phyloP scores from a whole-genome alignment of 345 rosid genomes.

The Citrus medica region DNA sequence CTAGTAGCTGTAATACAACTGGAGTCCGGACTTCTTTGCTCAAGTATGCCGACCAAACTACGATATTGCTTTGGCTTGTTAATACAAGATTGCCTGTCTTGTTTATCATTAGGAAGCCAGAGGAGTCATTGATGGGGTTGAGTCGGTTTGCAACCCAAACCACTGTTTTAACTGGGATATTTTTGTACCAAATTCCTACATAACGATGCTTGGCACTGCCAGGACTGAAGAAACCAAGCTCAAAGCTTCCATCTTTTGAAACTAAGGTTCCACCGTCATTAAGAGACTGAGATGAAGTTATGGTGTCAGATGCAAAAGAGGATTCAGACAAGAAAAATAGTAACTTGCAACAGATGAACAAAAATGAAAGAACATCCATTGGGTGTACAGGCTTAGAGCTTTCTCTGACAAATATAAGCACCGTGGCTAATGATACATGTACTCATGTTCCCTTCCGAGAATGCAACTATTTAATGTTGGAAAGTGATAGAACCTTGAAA shows the following conservation, averaged over 20 bases:
- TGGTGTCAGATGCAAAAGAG: background rate
- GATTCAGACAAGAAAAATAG: background rate
- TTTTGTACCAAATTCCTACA: too few relatives aligned
- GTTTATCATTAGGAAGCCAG: background rate
- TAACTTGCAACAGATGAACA: background rate
- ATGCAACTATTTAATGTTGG: background rate
- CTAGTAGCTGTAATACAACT: background rate
- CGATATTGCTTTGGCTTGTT: conserved; percentile 5
- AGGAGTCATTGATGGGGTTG: conserved; percentile 4
- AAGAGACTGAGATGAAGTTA: background rate
- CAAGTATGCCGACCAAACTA: conserved; percentile 9
- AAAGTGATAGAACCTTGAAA: background rate
- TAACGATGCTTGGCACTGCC: too few relatives aligned
- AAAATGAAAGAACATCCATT: background rate
- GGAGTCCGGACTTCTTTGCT: conserved; percentile 16
- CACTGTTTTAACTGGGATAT: too few relatives aligned
- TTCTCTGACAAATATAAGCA: background rate
- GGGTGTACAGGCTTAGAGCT: background rate
- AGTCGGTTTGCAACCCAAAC: too few relatives aligned
- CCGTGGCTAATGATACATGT: background rate
- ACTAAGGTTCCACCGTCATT: conserved; percentile 3
- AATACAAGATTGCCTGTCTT: background rate
- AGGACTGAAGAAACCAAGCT: conserved; percentile 10
- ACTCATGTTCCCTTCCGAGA: background rate
- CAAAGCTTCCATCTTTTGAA: conserved; percentile 21